Evolutionary conservation across 148 eudicot genomes (phyloP).

Genomic region (Suaeda aralocaspica): DNA sequence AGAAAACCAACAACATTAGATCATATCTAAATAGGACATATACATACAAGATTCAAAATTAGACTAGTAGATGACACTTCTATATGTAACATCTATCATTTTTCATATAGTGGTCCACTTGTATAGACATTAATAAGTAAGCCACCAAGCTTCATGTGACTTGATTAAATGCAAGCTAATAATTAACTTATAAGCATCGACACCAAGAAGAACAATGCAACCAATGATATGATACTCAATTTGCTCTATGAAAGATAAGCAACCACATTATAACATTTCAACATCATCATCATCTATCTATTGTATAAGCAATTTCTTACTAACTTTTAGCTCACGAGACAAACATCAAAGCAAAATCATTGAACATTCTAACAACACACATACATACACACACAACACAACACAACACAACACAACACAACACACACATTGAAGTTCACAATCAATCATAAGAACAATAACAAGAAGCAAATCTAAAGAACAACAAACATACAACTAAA

Average conservation of each 20-base stretch:
- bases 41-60: conserved; percentile 7
- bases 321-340: conserved; percentile 21
- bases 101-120: conserved; percentile 23
- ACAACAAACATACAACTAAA: conserved; percentile 12
- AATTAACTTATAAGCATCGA: conserved; percentile 21
- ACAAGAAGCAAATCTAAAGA: conserved; percentile 1
- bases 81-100: conserved; percentile 29
- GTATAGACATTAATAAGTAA: conserved; percentile 33
- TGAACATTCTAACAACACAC: neutral
- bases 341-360: conserved; percentile 25
- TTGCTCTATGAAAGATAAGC: too few species aligned
- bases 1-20: conserved; percentile 18
- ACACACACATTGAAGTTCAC: neutral
- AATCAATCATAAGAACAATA: neutral
- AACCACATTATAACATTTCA: conserved; percentile 2
- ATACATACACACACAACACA: too few species aligned
- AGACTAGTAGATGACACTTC: conserved; percentile 12
- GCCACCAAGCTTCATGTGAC: conserved; percentile 73
- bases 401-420: too few species aligned
- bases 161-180: conserved; percentile 75
- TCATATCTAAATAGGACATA: neutral
- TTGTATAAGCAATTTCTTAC: neutral
- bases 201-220: conserved; percentile 34
- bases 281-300: neutral
- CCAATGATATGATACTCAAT: conserved; percentile 26